Percentiles rank a stretch among this genome's conserved stretches.
phyloP scores from a whole-genome alignment of 768 basidiomycete genomes.

The Trametes gibbosa region DNA sequence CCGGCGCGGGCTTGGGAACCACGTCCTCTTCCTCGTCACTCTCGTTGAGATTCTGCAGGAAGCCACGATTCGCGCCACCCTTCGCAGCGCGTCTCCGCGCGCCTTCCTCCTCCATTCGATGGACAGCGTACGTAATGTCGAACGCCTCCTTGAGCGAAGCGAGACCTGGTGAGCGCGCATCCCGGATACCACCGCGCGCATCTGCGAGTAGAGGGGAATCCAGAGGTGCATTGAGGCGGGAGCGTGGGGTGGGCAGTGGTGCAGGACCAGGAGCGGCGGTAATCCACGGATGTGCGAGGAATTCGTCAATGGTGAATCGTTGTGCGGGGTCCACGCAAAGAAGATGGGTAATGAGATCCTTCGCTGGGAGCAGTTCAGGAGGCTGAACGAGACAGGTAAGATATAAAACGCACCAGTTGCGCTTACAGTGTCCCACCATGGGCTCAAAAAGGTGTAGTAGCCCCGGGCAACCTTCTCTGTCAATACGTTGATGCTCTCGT shows the following conservation, averaged over 20 bases:
- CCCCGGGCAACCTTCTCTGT: constrained; percentile 98
- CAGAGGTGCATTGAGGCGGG: constrained; percentile 47
- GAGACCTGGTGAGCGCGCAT: constrained; percentile 86
- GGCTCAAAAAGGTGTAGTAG: constrained; percentile 96
- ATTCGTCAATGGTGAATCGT: constrained; percentile 97
- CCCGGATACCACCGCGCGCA: constrained; percentile 55
- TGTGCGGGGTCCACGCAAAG: constrained; percentile 95
- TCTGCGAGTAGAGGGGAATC: constrained; percentile 91
- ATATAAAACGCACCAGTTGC: constrained; percentile 52
- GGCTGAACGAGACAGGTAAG: not conserved
- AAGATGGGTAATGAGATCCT: constrained; percentile 92
- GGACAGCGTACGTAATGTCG: constrained; percentile 97
- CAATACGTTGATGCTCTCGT: constrained; percentile 96
- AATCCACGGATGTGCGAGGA: constrained; percentile 96
- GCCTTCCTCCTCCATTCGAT: constrained; percentile 99
- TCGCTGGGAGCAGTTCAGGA: constrained; percentile 50
- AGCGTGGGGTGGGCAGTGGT: constrained; percentile 62
- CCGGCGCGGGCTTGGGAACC: constrained; percentile 37
- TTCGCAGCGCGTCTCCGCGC: constrained; percentile 81
- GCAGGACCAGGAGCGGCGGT: constrained; percentile 57
- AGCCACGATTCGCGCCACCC: constrained; percentile 79
- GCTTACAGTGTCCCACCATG: constrained; percentile 99
- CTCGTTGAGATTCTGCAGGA: constrained; percentile 86
- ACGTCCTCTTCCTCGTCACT: constrained; percentile 74
- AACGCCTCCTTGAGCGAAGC: constrained; percentile 96